Conservation (phyloP, 2,329 filamentous ascomycete species). For the Metarhizium robertsii region DNA sequence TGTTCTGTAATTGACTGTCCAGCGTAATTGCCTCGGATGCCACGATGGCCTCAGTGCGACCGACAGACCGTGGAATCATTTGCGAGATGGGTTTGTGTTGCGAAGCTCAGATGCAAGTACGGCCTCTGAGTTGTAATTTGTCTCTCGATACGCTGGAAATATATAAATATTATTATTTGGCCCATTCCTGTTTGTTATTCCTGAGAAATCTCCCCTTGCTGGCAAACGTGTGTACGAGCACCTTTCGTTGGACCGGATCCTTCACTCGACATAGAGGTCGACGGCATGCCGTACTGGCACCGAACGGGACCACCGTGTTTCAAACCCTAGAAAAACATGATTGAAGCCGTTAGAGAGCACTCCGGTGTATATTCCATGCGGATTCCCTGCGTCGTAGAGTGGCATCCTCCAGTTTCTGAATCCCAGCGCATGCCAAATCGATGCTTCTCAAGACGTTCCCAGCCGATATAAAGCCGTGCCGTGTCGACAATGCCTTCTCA, state of each 20-base stretch:
- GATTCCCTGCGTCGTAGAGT: background rate
- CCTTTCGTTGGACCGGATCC: background rate
- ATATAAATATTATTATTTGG: no score
- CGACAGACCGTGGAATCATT: background rate
- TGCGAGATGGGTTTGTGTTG: background rate
- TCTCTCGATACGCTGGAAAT: no score
- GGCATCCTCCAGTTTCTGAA: background rate
- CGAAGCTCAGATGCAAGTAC: no score
- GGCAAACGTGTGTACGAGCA: background rate
- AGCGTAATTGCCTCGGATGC: background rate
- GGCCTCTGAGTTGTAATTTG: no score
- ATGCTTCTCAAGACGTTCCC: background rate
- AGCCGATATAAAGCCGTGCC: constrained; percentile 3
- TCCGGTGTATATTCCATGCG: background rate
- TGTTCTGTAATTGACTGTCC: background rate
- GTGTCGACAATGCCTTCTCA: background rate
- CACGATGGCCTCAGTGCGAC: constrained; percentile 4
- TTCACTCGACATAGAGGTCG: background rate
- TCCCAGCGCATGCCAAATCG: background rate
- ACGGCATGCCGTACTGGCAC: background rate
- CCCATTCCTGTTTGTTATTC: background rate
- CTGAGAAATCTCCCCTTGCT: background rate
- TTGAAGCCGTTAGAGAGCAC: background rate
- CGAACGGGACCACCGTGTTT: background rate
- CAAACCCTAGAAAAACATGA: background rate